Conservation (phyloP, 441 rosid species). For the Kokia cookei region DNA sequence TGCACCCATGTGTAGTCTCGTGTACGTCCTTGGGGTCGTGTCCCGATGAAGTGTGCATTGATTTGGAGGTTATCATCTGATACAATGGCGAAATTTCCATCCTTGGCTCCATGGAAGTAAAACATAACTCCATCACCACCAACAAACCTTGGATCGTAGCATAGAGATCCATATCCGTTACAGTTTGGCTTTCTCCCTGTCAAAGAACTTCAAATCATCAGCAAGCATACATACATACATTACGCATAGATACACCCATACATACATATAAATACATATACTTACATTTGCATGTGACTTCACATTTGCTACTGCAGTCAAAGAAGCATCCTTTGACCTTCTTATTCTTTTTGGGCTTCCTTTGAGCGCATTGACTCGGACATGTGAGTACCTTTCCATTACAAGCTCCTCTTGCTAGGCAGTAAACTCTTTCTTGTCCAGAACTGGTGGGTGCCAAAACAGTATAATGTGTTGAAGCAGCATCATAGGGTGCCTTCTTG, state of each 20-base stretch:
- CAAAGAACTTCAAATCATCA: neutral
- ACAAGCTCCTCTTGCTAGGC: constrained; percentile 50
- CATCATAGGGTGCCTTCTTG: constrained; percentile 7
- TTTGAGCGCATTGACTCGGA: constrained; percentile 50
- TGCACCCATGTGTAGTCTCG: constrained; percentile 92
- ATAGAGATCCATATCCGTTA: constrained; percentile 67
- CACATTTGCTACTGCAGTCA: constrained; percentile 79
- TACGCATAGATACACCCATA: neutral
- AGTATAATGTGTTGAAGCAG: constrained; percentile 25
- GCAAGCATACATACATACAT: neutral
- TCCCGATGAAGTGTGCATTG: constrained; percentile 84
- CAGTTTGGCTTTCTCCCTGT: constrained; percentile 71
- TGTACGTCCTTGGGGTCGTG: constrained; percentile 58
- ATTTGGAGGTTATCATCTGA: constrained; percentile 75
- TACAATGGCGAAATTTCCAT: constrained; percentile 80
- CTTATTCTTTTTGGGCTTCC: constrained; percentile 47
- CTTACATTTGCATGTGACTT: constrained; percentile 91
- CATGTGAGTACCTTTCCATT: constrained; percentile 38
- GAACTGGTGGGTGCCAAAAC: constrained; percentile 18
- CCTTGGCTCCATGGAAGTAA: constrained; percentile 79
- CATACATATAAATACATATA: neutral
- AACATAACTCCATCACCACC: constrained; percentile 90
- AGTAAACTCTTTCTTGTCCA: constrained; percentile 50
- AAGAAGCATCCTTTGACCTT: constrained; percentile 58
- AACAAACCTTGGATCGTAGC: constrained; percentile 78